These are phyloP conservation scores for Plasmodiophora brassicae DNA, from an alignment of 208 protist species.

Conservation along the genomic window DNA sequence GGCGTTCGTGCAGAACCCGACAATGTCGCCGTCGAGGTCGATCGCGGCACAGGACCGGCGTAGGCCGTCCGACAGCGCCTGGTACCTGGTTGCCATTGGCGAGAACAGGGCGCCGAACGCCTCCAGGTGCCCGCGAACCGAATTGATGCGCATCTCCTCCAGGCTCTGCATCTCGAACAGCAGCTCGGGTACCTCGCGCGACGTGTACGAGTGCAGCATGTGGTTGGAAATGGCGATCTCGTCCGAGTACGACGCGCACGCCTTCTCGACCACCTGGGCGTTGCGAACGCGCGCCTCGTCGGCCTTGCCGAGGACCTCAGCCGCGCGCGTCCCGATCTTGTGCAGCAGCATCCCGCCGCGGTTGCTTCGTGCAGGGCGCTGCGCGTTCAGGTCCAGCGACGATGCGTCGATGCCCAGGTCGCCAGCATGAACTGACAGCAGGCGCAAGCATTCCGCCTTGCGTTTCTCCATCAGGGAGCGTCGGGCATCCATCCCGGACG, in stretches of 20 bases:
- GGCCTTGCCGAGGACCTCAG: neutral
- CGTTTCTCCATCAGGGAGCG: neutral
- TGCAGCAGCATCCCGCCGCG: neutral
- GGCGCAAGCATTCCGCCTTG: neutral
- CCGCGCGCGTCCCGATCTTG: neutral
- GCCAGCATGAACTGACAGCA: neutral
- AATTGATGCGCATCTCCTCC: constrained; percentile 20
- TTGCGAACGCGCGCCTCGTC: neutral
- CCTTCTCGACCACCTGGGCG: neutral
- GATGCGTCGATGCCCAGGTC: neutral
- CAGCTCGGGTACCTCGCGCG: neutral
- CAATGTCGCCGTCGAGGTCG: neutral
- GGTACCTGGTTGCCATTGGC: neutral
- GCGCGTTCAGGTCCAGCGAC: neutral
- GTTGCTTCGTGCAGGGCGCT: neutral
- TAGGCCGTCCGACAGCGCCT: neutral
- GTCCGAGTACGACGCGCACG: neutral
- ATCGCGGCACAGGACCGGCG: neutral
- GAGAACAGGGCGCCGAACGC: neutral
- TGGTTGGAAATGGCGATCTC: neutral
- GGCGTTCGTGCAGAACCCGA: neutral
- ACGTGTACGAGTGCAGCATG: neutral
- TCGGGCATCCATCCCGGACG: neutral
- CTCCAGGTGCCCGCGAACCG: neutral
- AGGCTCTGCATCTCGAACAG: neutral